Base-by-base conservation (phyloP, 2,329 filamentous ascomycete species). In the Coniochaeta sp. region DNA sequence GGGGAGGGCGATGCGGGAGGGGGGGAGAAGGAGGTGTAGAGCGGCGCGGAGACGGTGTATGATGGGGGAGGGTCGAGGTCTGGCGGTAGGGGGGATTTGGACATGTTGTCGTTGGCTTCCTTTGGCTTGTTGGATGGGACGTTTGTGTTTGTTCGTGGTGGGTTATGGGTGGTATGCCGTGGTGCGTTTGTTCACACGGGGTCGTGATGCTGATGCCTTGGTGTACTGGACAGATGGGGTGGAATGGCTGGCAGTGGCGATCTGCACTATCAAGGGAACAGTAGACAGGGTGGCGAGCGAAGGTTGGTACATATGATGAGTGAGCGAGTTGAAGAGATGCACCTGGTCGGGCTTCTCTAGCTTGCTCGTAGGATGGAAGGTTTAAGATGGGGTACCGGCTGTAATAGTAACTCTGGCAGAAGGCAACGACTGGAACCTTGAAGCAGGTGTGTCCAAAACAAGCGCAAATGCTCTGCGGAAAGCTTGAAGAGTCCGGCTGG, bases 11-110 rank as follows among this genome's bases (percentile, higher is more conserved):
- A 32, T 32, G 24, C 24, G 52, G 55, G 36, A 26, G 16, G 44
- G 59, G 38, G 60, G 59, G 2, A 17, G 63, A 44, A 5, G 26
- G 2, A 8, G 34, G 34, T 36, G 54, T 24, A 34, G 32, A 32
- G 14, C 7, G 34, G 34, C 58, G 58, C 42, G 61, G 59, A 42
- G 60, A 67, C 65, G 30, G 59, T 60, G 62, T 69, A 68, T 58
- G 66, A 60, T 16, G 67, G 67, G 44, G 65, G 67, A 36, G 24
- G 7, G 28, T 55, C 50, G 30, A 40, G n/a, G 4, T 40, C n/a
- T 52, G 47, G 47, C 5, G 47, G 47, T 10, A 52, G 47, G 24
- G 47, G 30, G 10, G 32, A 12, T 47, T 65, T 62, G 3, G 62
- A 61, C 65, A 68, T 64, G 3, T 16, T n/a, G 38, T 40, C 4